Conservation (phyloP, 441 rosid genomes). For the Jatropha multifida region DNA sequence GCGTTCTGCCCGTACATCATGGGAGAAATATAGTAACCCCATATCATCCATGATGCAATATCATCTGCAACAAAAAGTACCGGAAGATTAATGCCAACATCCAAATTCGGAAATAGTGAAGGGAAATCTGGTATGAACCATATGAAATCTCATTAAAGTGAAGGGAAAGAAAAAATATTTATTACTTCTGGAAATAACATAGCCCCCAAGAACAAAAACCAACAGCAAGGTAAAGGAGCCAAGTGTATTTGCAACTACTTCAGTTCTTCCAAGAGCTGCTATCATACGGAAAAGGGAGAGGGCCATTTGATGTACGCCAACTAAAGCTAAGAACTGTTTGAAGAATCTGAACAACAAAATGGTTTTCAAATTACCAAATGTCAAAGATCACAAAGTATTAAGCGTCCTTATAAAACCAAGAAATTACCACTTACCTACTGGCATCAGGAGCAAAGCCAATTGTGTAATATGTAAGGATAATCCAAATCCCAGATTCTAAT, state of each 20-base stretch:
- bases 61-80: constrained; percentile 49
- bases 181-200: constrained; percentile 54
- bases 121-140: background rate
- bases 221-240: constrained; percentile 50
- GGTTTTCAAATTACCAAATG: constrained; percentile 30
- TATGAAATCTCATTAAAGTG: background rate
- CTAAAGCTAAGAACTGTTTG: constrained; percentile 51
- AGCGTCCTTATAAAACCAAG: background rate
- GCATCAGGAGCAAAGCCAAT: constrained; percentile 70
- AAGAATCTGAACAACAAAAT: constrained; percentile 46
- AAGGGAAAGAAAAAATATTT: background rate
- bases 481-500: constrained; percentile 63
- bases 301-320: constrained; percentile 59
- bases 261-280: constrained; percentile 60
- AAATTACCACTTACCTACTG: constrained; percentile 37
- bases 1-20: constrained; percentile 96
- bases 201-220: constrained; percentile 67
- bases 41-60: constrained; percentile 63
- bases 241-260: constrained; percentile 50
- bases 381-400: background rate
- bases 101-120: too few relatives aligned
- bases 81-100: too few relatives aligned
- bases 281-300: constrained; percentile 63
- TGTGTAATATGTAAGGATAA: constrained; percentile 61
- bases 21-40: constrained; percentile 84